Evolutionary conservation across 2,329 filamentous ascomycete genomes (phyloP).

Genomic region (Bipolaris oryzae): DNA sequence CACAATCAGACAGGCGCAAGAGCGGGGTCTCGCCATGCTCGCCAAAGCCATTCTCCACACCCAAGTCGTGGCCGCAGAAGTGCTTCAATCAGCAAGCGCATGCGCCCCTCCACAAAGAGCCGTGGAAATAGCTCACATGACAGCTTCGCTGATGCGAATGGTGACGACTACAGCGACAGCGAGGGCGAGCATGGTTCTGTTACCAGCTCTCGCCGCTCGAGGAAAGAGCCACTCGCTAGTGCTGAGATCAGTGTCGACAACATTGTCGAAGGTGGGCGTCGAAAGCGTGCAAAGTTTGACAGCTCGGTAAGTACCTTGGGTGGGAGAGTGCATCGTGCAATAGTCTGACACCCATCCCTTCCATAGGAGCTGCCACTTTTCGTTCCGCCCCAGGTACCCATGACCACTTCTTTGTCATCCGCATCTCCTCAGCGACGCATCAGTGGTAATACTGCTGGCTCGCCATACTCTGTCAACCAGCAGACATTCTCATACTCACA

Average conservation of each 20-base stretch:
- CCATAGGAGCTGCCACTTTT: slow-evolving; percentile 91
- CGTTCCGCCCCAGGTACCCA: slow-evolving; percentile 78
- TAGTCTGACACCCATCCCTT: slow-evolving; percentile 32
- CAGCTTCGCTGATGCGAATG: slow-evolving; percentile 62
- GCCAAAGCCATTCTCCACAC: slow-evolving; percentile 79
- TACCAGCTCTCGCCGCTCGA: slow-evolving; percentile 72
- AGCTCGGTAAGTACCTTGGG: slow-evolving; percentile 79
- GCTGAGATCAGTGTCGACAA: slow-evolving; percentile 98
- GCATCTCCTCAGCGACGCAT: slow-evolving; percentile 87
- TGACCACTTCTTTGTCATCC: slow-evolving; percentile 95
- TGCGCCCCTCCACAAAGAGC: slow-evolving; percentile 71
- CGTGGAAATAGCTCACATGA: slow-evolving; percentile 66
- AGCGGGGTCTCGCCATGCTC: slow-evolving; percentile 69
- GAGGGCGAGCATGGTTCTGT: slow-evolving; percentile 79
- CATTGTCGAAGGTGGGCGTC: slow-evolving; percentile 93
- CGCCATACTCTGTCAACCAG: slow-evolving; percentile 76
- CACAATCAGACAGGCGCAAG: slow-evolving; percentile 70
- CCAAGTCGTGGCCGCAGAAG: slow-evolving; percentile 74
- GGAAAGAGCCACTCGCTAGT: slow-evolving; percentile 84
- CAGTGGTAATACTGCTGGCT: slow-evolving; percentile 73
- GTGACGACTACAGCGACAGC: slow-evolving; percentile 83
- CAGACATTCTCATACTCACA: slow-evolving; percentile 80
- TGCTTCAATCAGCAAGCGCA: slow-evolving; percentile 74
- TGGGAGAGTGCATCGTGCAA: slow-evolving; percentile 15
- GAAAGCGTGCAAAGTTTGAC: slow-evolving; percentile 93